Conservation (phyloP, 2,329 filamentous ascomycete species). For the Trichoderma koningiopsis region DNA sequence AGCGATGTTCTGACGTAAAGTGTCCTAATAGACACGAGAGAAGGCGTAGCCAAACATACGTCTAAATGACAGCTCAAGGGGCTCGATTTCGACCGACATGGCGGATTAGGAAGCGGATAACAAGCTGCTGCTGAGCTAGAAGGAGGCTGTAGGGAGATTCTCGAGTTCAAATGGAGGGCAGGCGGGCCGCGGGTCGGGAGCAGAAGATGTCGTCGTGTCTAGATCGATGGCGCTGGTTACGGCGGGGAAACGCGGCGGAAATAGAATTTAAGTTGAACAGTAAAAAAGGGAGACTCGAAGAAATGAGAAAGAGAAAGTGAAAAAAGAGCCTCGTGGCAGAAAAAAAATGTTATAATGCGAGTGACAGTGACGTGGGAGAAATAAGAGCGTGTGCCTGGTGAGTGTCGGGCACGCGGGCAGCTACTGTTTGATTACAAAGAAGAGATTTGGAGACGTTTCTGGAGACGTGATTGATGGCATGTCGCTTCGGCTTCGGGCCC, state of each 20-base stretch:
- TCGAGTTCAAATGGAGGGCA: not conserved
- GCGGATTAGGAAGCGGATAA: constrained; percentile 36
- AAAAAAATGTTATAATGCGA: not conserved
- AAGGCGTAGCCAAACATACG: constrained; percentile 60
- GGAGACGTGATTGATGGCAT: constrained; percentile 23
- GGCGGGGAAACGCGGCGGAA: constrained; percentile 23
- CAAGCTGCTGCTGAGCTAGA: not conserved
- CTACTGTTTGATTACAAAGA: constrained; percentile 25
- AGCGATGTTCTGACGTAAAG: constrained; percentile 18
- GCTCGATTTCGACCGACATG: constrained; percentile 96
- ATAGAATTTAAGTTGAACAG: not conserved
- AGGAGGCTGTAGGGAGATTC: not conserved
- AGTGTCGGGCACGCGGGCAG: constrained; percentile 8
- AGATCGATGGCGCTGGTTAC: constrained; percentile 14
- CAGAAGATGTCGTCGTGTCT: constrained; percentile 20
- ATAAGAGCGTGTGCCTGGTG: constrained; percentile 4
- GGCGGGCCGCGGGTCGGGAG: not conserved
- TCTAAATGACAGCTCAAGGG: constrained; percentile 87
- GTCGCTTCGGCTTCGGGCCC: constrained; percentile 4
- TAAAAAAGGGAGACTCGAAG: not conserved
- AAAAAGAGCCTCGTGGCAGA: not conserved
- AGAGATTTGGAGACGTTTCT: constrained; percentile 11
- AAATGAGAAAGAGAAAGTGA: not conserved
- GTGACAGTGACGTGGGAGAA: constrained; percentile 4
- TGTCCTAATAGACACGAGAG: not conserved